phyloP scores from a whole-genome alignment of 345 rosid genomes.

The Salix purpurea region DNA sequence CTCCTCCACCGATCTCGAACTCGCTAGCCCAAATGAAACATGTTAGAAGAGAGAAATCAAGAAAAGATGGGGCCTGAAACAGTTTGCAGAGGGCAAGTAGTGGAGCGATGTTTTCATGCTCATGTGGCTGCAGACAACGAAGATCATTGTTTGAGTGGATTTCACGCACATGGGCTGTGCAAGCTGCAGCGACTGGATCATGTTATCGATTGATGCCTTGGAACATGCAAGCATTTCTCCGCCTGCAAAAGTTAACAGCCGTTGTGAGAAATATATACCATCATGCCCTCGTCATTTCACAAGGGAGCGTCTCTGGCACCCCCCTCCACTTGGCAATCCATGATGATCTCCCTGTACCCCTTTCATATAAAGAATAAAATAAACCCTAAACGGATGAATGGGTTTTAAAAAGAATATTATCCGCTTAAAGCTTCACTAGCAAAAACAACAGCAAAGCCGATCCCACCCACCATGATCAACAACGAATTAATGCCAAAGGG shows the following conservation, averaged over 20 bases:
- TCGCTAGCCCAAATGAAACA: neutral
- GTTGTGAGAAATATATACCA: neutral
- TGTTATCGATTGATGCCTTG: constrained; percentile 32
- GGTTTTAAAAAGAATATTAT: constrained; percentile 16
- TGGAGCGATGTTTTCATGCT: constrained; percentile 17
- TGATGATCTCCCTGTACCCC: constrained; percentile 28
- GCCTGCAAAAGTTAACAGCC: constrained; percentile 5
- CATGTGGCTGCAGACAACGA: constrained; percentile 16
- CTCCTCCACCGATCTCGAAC: neutral
- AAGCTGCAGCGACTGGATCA: constrained; percentile 13
- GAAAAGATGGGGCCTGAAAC: constrained; percentile 34
- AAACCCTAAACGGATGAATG: neutral
- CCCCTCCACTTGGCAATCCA: constrained; percentile 17
- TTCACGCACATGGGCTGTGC: constrained; percentile 40
- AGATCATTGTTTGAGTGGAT: constrained; percentile 17
- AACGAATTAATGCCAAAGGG: neutral
- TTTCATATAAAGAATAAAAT: neutral
- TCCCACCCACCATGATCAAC: constrained; percentile 14
- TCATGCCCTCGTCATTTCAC: constrained; percentile 27
- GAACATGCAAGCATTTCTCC: constrained; percentile 28
- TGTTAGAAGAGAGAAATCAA: neutral
- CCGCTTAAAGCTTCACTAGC: constrained; percentile 9
- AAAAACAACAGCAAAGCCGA: neutral
- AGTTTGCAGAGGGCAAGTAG: constrained; percentile 21
- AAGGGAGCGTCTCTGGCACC: constrained; percentile 4